A percentile compares a stretch with the other conserved stretches of the same genome.
Conservation (phyloP, 2,329 filamentous ascomycete genomes). For the Curvularia spicifera region DNA sequence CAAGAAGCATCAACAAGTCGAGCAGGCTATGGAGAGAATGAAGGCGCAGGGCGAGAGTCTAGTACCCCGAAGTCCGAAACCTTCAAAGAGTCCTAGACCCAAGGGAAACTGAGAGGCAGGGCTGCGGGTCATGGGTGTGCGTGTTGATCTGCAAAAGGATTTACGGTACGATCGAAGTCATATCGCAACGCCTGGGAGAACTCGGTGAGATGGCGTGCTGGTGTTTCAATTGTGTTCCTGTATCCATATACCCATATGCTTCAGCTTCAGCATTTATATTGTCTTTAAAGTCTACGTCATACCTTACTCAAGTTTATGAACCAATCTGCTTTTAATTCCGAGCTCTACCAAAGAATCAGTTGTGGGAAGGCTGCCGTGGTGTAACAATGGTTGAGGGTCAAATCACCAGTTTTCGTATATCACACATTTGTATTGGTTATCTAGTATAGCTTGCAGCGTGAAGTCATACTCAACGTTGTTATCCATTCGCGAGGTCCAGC, state of each 20-base stretch:
- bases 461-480: neutral
- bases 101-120: constrained; percentile 12
- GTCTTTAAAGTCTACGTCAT: neutral
- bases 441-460: neutral
- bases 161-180: neutral
- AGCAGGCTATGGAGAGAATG: constrained; percentile 61
- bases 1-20: constrained; percentile 57
- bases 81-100: constrained; percentile 28
- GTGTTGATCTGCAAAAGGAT: neutral
- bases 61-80: constrained; percentile 53
- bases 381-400: neutral
- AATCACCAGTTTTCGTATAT: neutral
- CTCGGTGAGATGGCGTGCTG: neutral
- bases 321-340: neutral
- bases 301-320: neutral
- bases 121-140: too few relatives aligned
- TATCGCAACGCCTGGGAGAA: neutral
- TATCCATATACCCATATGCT: constrained; percentile 17
- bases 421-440: neutral
- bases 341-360: neutral
- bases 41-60: constrained; percentile 61
- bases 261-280: neutral
- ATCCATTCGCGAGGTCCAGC: neutral
- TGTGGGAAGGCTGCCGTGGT: neutral
- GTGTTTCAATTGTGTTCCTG: neutral